Conservation (phyloP, 169 alveolate genomes). For the Plasmodium chabaudi region DNA sequence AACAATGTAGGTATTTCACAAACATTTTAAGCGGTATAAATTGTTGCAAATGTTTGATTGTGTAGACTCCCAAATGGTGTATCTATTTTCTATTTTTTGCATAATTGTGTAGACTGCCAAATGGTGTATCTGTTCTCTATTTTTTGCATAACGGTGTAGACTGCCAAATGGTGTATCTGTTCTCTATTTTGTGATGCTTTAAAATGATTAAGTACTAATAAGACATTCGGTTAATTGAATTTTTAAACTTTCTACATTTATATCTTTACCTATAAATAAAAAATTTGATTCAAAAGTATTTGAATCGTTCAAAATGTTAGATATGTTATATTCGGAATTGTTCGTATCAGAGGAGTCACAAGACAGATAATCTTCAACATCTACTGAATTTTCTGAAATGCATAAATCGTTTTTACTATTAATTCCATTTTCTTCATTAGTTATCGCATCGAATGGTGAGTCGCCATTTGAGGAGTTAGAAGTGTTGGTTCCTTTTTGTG, state of each 20-base stretch:
- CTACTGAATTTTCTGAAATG: background rate
- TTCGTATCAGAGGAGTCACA: conserved; percentile 47
- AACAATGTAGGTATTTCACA: no score
- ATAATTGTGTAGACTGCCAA: no score
- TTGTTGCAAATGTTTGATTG: no score
- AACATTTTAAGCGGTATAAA: no score
- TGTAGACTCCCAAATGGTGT: no score
- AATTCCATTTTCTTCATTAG: background rate
- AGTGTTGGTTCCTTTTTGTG: background rate
- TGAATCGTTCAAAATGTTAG: conserved; percentile 16
- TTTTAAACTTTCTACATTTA: conserved; percentile 32
- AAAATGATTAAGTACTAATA: no score
- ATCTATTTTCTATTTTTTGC: no score
- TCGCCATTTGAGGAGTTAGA: background rate
- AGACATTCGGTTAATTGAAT: conserved; percentile 33
- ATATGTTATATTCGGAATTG: conserved; percentile 32
- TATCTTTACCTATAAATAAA: conserved; percentile 75
- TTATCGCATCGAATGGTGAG: background rate
- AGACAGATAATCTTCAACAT: conserved; percentile 40
- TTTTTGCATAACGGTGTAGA: no score
- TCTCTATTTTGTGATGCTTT: no score
- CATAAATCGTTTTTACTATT: background rate
- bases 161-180: no score
- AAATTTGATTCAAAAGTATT: conserved; percentile 27
- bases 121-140: no score